Conservation (phyloP, 1,284 basidiomycete species). For the Rhodotorula sp. region DNA sequence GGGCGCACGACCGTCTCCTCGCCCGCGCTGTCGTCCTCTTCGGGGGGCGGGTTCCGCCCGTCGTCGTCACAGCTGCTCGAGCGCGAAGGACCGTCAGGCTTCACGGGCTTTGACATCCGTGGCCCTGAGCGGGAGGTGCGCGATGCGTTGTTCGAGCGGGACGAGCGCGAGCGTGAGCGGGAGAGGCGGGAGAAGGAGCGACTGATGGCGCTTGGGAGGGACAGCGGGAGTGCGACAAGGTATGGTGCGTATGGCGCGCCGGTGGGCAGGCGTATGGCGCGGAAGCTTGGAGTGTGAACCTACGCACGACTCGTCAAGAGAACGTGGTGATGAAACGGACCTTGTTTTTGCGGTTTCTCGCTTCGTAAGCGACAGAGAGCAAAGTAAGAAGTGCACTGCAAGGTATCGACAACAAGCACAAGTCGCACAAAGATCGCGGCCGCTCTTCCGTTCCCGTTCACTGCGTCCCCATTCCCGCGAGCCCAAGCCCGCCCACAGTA, state of each 20-base stretch:
- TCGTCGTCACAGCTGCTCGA: neutral
- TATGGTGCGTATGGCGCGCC: conserved; percentile 11
- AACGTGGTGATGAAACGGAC: neutral
- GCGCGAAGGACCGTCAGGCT: neutral
- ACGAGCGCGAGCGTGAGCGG: too few relatives aligned
- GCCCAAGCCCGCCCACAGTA: neutral
- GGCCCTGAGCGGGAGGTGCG: neutral
- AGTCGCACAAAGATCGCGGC: too few relatives aligned
- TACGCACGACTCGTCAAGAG: neutral
- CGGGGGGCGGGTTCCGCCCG: neutral
- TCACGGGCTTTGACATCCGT: neutral
- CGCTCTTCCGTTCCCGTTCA: neutral
- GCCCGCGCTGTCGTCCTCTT: neutral
- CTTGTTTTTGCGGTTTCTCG: neutral
- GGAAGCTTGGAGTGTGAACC: neutral
- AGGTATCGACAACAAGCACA: neutral
- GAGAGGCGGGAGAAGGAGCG: neutral
- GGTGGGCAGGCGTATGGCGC: conserved; percentile 15
- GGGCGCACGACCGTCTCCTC: neutral
- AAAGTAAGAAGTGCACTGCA: neutral
- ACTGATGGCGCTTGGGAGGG: neutral
- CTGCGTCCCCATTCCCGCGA: neutral
- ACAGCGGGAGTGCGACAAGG: conserved; percentile 8
- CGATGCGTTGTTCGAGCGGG: neutral
- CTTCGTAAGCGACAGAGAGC: neutral